These are phyloP conservation scores for Chenopodium quinoa DNA, from an alignment of 148 eudicot species.

Conservation along the genomic window DNA sequence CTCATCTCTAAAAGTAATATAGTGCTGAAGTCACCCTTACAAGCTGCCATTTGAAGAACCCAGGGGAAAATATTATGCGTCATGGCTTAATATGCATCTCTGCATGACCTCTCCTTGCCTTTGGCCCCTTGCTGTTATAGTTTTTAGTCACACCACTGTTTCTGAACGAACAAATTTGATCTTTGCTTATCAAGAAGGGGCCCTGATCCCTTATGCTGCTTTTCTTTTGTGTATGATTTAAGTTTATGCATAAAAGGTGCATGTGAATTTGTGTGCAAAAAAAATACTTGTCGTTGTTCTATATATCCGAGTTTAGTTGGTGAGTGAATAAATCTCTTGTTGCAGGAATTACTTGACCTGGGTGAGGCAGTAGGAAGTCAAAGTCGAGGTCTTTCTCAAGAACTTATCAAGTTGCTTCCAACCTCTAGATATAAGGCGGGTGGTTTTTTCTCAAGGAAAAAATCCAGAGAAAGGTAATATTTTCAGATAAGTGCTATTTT, in stretches of 20 bases:
- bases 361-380: slow-evolving; percentile 77
- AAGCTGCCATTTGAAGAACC: neutral
- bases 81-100: neutral
- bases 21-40: neutral
- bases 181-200: neutral
- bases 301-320: neutral
- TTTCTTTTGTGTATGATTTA: neutral
- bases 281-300: neutral
- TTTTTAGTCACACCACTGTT: neutral
- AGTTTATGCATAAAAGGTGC: neutral
- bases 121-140: neutral
- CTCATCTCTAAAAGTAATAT: neutral
- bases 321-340: neutral
- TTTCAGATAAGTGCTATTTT: neutral
- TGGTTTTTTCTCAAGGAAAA: slow-evolving; percentile 67
- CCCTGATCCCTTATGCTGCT: neutral
- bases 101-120: neutral
- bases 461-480: slow-evolving; percentile 55
- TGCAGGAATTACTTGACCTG: slow-evolving; percentile 71
- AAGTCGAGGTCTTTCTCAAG: slow-evolving; percentile 68
- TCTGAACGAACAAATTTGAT: neutral
- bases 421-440: slow-evolving; percentile 66
- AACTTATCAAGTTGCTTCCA: slow-evolving; percentile 63
- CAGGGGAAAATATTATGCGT: neutral
- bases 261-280: neutral